Conservation (phyloP, 1,139 yeast genomes). For the Magnusiomyces starmeri region DNA sequence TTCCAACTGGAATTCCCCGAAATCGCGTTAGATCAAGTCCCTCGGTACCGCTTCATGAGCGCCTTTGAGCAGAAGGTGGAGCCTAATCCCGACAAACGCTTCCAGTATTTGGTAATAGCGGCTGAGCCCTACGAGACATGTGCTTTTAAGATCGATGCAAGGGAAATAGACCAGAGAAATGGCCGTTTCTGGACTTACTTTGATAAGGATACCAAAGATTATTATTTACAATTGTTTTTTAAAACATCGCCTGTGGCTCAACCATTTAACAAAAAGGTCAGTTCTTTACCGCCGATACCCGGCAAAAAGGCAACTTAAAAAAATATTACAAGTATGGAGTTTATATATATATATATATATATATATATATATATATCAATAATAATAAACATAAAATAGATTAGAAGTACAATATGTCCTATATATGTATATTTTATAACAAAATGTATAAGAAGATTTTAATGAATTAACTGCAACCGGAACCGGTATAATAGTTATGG, state of each 20-base stretch:
- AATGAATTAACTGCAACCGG: background rate
- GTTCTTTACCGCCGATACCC: no score
- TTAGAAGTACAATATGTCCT: no score
- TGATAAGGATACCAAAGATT: slow-evolving; percentile 63
- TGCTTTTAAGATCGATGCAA: slow-evolving; percentile 60
- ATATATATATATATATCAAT: background rate
- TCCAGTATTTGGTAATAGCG: slow-evolving; percentile 65
- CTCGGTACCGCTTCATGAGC: slow-evolving; percentile 67
- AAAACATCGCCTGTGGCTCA: no score
- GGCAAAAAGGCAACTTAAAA: background rate
- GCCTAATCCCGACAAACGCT: slow-evolving; percentile 36
- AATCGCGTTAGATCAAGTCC: slow-evolving; percentile 42
- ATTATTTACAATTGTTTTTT: slow-evolving; percentile 60
- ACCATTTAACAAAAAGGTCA: no score
- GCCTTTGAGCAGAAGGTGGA: slow-evolving; percentile 57
- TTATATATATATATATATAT: no score
- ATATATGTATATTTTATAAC: background rate
- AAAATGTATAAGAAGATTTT: background rate
- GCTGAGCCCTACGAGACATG: slow-evolving; percentile 83
- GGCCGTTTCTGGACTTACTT: slow-evolving; percentile 60
- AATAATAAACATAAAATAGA: background rate
- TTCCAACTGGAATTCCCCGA: slow-evolving; percentile 52
- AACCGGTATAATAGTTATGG: background rate
- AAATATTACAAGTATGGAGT: background rate
- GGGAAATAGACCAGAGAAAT: slow-evolving; percentile 44